Evolutionary conservation across 2,329 filamentous ascomycete species (phyloP), one percentile per base, ranked within the genome.

Genomic region (Neoascochyta sp.): DNA sequence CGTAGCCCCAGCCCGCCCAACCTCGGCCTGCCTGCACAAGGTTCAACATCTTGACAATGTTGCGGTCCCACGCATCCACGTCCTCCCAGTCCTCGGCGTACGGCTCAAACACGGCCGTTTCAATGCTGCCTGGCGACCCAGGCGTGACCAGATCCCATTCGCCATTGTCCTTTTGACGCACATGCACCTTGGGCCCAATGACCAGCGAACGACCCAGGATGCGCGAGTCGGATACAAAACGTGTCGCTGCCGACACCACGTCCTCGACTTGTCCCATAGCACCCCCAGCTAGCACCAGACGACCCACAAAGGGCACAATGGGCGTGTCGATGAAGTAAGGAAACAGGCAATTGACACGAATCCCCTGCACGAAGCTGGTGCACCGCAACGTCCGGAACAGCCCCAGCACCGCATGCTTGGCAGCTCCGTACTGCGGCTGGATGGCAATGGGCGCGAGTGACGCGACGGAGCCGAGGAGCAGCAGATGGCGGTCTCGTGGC

Each of bases 251-350:
- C 39, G 82, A 76, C 2, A 83, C 68, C 1, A 83, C 80, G 48
- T 83, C 77, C 17, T 69, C 70, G 20, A 71, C 56, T 22, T 66
- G 65, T 2, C 73, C 77, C 40, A 72, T 63, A 2, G 66, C 73
- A 3, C 64, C 68, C 9, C 80, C 81, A 0, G 78, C 73, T 3
- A 83, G 65, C 10, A 81, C 36, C 2, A 71, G 38, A 16, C 73
- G 66, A 11, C 67, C 76, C 1, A 43, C 33, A 1, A 60, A 36
- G 1, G 68, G 60, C 4, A 80, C 53, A 24, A 84, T 70, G n/a
- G 77, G 74, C 9, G 76, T 80, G 45, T 78, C 73, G 47, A 74
- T 70, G 54, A 82, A 84, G 59, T 83, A 84, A 0, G 81, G 81
- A 35, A 71, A 73, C n/a, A 85, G 55, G 49, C 83, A 67, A 51